Conservation (phyloP, 2,329 filamentous ascomycete species). For the Uncinocarpus reesii region DNA sequence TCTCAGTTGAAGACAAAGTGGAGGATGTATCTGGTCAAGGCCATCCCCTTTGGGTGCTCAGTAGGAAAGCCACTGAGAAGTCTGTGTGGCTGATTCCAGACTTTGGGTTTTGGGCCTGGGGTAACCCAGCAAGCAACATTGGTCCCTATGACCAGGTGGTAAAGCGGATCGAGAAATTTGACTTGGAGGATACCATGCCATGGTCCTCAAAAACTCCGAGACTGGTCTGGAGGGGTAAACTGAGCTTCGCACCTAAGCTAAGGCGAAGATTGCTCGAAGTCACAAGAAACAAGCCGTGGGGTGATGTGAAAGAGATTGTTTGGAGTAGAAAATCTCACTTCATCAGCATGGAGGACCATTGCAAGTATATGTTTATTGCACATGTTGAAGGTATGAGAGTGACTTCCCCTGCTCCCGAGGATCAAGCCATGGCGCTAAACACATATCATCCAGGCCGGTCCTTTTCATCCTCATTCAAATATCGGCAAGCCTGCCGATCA, state of each 20-base stretch:
- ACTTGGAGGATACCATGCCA: conserved; percentile 19
- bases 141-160: conserved; percentile 32
- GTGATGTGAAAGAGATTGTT: conserved; percentile 36
- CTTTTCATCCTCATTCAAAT: conserved; percentile 43
- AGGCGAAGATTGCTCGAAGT: conserved; percentile 33
- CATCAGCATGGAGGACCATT: conserved; percentile 43
- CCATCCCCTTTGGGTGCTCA: conserved; percentile 37
- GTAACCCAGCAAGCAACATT: conserved; percentile 28
- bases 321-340: conserved; percentile 36
- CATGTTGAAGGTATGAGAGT: conserved; percentile 42
- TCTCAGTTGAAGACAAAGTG: conserved; percentile 35
- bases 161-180: conserved; percentile 20
- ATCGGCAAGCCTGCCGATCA: conserved; percentile 40
- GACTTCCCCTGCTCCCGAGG: too few relatives aligned
- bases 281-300: conserved; percentile 36
- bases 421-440: too few relatives aligned
- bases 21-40: conserved; percentile 33
- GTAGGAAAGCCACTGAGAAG: conserved; percentile 31
- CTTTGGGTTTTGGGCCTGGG: conserved; percentile 45
- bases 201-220: conserved; percentile 33
- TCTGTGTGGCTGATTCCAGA: conserved; percentile 45
- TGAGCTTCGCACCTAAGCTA: conserved; percentile 34
- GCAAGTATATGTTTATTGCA: conserved; percentile 44
- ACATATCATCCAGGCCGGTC: conserved; percentile 26
- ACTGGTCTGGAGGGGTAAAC: conserved; percentile 43